Evolutionary conservation across 129 eudicot genomes (phyloP), one percentile per base, ranked within the genome.

Genomic region (Smallanthus sonchifolius): DNA sequence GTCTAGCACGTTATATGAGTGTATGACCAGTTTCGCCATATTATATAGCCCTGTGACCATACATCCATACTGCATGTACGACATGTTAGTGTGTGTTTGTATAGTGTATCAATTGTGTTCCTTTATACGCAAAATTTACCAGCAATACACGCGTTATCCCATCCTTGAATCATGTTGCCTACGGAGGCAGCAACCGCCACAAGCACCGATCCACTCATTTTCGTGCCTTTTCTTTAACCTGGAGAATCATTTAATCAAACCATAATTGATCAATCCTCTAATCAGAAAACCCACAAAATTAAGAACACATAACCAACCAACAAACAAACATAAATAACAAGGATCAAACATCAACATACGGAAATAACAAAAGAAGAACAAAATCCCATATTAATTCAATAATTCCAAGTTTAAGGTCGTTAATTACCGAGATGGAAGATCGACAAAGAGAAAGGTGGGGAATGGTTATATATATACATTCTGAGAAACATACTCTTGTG

Each of bases 81-180:
- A 24, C 30, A 24, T 24, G 30, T 1, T 1, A 24, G 30, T 11
- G 16, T n/a, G 51, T 45, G 51, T 45, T 0, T 11, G 15, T 45
- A 24, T 24, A 24, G 30, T 24, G 30, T 24, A 1, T 24, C 0
- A 24, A 1, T 24, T 24, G 30, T 24, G 8, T 4, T n/a, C 16
- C 20, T 5, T n/a, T 49, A 4, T 0, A 0, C 9, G 5, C 14
- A 5, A 14, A 42, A 14, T 2, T 67, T 83, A 91, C 97, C 97
- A 52, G 96, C 92, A 60, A 88, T 88, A 20, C 90, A 83, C 36
- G 97, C 97, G 78, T 84, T 86, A 70, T 91, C 95, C 97, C 95
- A 91, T 82, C 97, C 97, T 83, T 91, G 96, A 74, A 91, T 72
- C 63, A 91, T 70, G 79, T 86, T 91, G 64, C 97, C 97, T 65